Conservation (phyloP, 1,139 yeast species). For the Lizanozyma gosingica region DNA sequence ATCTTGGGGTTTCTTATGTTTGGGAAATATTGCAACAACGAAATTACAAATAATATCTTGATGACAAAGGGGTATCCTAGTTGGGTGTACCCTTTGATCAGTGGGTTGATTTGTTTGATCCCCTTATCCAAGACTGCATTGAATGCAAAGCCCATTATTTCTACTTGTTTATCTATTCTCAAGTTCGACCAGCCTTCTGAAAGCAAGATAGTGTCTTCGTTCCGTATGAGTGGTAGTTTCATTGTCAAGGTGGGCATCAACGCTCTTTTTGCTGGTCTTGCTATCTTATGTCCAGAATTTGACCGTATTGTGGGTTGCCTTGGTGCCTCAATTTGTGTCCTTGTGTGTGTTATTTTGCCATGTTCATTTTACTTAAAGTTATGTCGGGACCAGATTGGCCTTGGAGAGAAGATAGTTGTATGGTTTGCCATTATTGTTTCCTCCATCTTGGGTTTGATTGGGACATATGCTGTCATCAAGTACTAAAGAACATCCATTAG, state of each 20-base stretch:
- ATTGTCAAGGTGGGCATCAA: conserved; percentile 35
- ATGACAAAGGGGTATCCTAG: conserved; percentile 65
- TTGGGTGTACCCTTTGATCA: conserved; percentile 54
- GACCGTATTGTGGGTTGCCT: conserved; percentile 48
- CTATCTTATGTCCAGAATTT: conserved; percentile 50
- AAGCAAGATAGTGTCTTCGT: neutral
- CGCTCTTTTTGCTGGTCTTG: conserved; percentile 39
- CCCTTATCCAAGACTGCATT: conserved; percentile 87
- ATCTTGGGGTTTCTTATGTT: conserved; percentile 82
- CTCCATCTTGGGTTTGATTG: conserved; percentile 21
- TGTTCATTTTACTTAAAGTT: conserved; percentile 42
- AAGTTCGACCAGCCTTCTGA: neutral
- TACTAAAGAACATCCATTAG: too few relatives aligned
- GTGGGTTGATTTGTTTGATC: conserved; percentile 66
- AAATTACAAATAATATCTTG: conserved; percentile 71
- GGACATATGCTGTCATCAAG: conserved; percentile 33
- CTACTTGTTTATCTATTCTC: conserved; percentile 28
- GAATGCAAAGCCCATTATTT: conserved; percentile 77
- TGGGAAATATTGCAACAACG: conserved; percentile 68
- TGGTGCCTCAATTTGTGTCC: conserved; percentile 50
- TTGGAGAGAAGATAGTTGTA: conserved; percentile 17
- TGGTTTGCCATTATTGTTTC: conserved; percentile 16
- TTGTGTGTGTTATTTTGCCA: conserved; percentile 49
- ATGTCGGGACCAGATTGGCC: conserved; percentile 17
- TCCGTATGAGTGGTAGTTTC: neutral